Evolutionary conservation across 495 filamentous ascomycete genomes (phyloP), one percentile per base, ranked within the genome.

Genomic region (Gamarada debralockiae): DNA sequence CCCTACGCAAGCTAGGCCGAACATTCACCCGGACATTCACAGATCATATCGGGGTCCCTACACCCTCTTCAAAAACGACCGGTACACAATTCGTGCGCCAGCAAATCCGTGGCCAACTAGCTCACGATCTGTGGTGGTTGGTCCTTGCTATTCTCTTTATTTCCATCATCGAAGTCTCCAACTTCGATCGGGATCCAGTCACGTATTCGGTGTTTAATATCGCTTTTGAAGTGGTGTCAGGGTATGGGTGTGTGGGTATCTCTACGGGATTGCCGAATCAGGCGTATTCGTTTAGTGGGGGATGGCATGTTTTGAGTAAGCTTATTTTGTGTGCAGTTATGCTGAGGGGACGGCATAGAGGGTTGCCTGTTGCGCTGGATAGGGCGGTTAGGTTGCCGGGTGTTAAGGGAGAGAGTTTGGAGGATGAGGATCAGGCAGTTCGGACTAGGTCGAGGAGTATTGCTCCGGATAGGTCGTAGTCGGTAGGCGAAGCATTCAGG

Each of bases 61-160:
- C 45, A 69, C 22, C 20, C 15, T 36, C 33, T 2, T 36, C 33
- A 15, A 36, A 36, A 6, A 15, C 12, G 2, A 47, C 49, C 20
- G 25, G 17, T 0, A 39, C 49, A n/a, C 6, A 20, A 14, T 82
- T 81, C 60, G 68, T 83, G 43, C 69, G 69, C n/a, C 81, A 82
- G 48, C 83, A 95, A 55, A 74, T 96, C 9, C 82, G 85, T 29
- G 83, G 84, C 27, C 89, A 95, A 61, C 79, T 95, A 8, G 83
- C 87, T 29, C 89, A 95, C 67, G 91, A 96, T 60, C 67, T 92
- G 3, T 95, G 89, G 89, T 92, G 84, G 83, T 78, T 96, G 13
- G 83, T 84, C 0, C 66, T 90, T 2, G 87, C 88, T 21, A 70
- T 77, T n/a, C 70, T 90, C 18, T 72, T 89, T 52, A 90, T 96